Evolutionary conservation across 2,329 filamentous ascomycete species (phyloP).

Genomic region (Graphilbum fragrans): DNA sequence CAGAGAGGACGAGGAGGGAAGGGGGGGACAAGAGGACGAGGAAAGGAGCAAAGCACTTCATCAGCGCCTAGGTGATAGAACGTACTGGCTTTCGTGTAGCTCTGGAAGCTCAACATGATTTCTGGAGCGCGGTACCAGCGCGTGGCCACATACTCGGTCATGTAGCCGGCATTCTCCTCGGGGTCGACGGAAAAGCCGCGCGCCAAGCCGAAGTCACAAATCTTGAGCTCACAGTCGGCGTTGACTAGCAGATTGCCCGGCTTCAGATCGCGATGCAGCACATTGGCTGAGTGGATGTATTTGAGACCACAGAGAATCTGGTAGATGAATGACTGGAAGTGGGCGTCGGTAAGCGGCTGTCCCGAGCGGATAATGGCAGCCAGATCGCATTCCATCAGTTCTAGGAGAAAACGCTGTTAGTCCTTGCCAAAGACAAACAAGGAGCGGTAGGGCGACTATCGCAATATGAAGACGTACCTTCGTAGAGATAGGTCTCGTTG

Average conservation of each 20-base stretch:
- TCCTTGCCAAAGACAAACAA: not conserved
- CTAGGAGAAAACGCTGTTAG: constrained; percentile 30
- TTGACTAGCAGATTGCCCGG: constrained; percentile 96
- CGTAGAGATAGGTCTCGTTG: constrained; percentile 98
- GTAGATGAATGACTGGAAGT: constrained; percentile 99
- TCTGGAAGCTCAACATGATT: constrained; percentile 99
- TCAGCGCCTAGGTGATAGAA: constrained; percentile 20
- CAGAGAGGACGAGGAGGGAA: not conserved
- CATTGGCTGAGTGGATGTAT: constrained; percentile 98
- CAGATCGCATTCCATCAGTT: constrained; percentile 98
- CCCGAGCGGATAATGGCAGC: constrained; percentile 96
- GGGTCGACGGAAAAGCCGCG: constrained; percentile 95
- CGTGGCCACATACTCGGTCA: constrained; percentile 98
- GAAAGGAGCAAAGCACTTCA: not conserved
- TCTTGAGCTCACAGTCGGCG: constrained; percentile 98
- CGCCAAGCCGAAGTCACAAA: constrained; percentile 94
- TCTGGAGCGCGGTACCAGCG: constrained; percentile 92
- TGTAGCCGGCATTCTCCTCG: constrained; percentile 96
- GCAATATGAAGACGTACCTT: too few relatives aligned
- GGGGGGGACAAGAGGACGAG: not conserved
- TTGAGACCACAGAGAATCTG: constrained; percentile 98
- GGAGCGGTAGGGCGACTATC: not conserved
- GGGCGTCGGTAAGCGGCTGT: constrained; percentile 91
- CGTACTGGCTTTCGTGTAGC: constrained; percentile 99
- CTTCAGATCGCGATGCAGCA: constrained; percentile 92